Percentiles rank a stretch among this genome's conserved stretches.
phyloP scores from a whole-genome alignment of 257 asterid genomes.

The Solanum okadae region DNA sequence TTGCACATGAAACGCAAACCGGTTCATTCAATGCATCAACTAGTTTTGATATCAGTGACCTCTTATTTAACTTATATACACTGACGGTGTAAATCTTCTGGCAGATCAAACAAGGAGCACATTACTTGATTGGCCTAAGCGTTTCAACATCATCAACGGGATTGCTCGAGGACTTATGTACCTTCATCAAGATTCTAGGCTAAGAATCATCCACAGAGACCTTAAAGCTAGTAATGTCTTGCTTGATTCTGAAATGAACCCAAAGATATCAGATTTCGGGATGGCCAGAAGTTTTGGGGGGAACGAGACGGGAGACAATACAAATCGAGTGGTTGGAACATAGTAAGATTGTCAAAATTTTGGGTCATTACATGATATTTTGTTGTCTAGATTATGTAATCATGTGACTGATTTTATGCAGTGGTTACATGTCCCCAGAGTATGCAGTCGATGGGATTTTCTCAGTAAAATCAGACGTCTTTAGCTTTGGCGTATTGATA shows the following conservation, averaged over 20 bases:
- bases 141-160: slow-evolving; percentile 23
- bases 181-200: slow-evolving; percentile 30
- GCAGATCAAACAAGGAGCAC: slow-evolving; percentile 13
- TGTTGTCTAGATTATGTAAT: neutral
- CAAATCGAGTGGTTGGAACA: slow-evolving; percentile 27
- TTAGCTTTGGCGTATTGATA: slow-evolving; percentile 24
- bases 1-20: neutral
- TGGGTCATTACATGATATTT: neutral
- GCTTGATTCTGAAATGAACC: slow-evolving; percentile 24
- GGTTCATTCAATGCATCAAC: neutral
- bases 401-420: neutral
- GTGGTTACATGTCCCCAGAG: slow-evolving; percentile 34
- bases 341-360: slow-evolving; percentile 1
- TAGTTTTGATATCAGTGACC: neutral
- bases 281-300: slow-evolving; percentile 25
- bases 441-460: slow-evolving; percentile 25
- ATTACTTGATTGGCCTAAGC: slow-evolving; percentile 20
- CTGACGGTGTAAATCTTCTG: neutral
- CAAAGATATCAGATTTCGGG: slow-evolving; percentile 31
- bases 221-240: slow-evolving; percentile 26
- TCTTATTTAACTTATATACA: neutral
- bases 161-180: slow-evolving; percentile 31
- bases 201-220: slow-evolving; percentile 22
- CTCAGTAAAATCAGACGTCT: slow-evolving; percentile 26
- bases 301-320: slow-evolving; percentile 25